Conservation (phyloP, 2,329 filamentous ascomycete genomes). For the Aspergillus sp. region DNA sequence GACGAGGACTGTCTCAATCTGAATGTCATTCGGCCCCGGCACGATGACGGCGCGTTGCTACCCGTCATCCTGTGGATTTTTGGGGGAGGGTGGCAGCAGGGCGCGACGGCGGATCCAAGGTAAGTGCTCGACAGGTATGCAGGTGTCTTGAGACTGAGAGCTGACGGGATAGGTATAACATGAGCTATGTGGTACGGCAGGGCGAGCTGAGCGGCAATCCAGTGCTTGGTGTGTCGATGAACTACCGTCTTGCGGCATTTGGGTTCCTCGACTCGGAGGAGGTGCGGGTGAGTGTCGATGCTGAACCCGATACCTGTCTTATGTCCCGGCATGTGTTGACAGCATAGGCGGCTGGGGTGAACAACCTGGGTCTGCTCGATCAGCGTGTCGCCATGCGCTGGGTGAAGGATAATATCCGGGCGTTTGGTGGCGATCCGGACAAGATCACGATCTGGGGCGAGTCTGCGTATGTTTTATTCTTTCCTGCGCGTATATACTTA, state of each 20-base stretch:
- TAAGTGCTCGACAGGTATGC: conserved; percentile 6
- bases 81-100: conserved; percentile 30
- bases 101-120: conserved; percentile 30
- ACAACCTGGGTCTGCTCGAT: conserved; percentile 29
- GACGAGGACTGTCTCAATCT: conserved; percentile 28
- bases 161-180: conserved; percentile 24
- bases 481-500: neutral
- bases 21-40: conserved; percentile 23
- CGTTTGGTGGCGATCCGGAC: conserved; percentile 31
- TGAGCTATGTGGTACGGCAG: conserved; percentile 30
- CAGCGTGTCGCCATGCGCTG: conserved; percentile 35
- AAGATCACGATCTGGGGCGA: conserved; percentile 38
- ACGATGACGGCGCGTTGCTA: conserved; percentile 10
- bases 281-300: conserved; percentile 25
- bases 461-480: conserved; percentile 24
- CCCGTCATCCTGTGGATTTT: conserved; percentile 33
- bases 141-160: neutral
- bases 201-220: conserved; percentile 26
- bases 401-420: conserved; percentile 34
- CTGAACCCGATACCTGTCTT: neutral
- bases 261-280: conserved; percentile 31
- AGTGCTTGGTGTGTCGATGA: conserved; percentile 30
- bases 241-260: conserved; percentile 29
- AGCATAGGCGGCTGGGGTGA: conserved; percentile 24
- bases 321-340: neutral